phyloP scores from a whole-genome alignment of 805 yeast species.

The Yarrowia sp. region DNA sequence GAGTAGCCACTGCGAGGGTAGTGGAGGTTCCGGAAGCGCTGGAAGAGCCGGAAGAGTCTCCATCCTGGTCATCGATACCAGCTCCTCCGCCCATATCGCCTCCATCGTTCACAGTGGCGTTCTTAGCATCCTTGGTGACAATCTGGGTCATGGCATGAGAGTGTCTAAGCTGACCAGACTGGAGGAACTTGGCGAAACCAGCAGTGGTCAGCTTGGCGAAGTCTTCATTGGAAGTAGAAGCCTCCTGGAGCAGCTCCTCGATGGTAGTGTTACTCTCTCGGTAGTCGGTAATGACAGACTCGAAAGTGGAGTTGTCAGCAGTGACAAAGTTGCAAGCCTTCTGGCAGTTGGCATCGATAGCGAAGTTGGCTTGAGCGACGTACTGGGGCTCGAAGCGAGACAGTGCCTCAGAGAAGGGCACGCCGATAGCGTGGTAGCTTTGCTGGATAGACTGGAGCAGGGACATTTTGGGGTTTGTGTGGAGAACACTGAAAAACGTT shows the following conservation, averaged over 20 bases:
- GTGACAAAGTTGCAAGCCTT: conserved; percentile 8
- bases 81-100: conserved; percentile 31
- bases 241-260: not conserved
- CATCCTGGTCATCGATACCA: conserved; percentile 8
- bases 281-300: conserved; percentile 14
- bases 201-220: conserved; percentile 14
- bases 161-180: conserved; percentile 8
- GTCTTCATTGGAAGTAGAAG: conserved; percentile 11
- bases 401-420: conserved; percentile 17
- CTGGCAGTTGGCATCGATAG: conserved; percentile 20
- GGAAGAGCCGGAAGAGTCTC: not conserved
- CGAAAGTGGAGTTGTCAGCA: conserved; percentile 14
- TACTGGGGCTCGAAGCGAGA: conserved; percentile 23
- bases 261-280: conserved; percentile 21
- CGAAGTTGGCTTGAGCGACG: conserved; percentile 2
- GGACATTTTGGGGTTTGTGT: conserved; percentile 2
- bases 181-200: conserved; percentile 18
- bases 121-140: conserved; percentile 8
- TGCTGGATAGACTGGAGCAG: conserved; percentile 19
- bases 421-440: conserved; percentile 22
- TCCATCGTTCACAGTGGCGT: conserved; percentile 14
- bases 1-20: conserved; percentile 1
- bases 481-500: not conserved
- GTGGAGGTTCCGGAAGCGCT: conserved; percentile 2
- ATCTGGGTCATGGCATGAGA: conserved; percentile 24